Evolutionary conservation across 257 asterid species (phyloP).

Genomic region (Petrea volubilis): DNA sequence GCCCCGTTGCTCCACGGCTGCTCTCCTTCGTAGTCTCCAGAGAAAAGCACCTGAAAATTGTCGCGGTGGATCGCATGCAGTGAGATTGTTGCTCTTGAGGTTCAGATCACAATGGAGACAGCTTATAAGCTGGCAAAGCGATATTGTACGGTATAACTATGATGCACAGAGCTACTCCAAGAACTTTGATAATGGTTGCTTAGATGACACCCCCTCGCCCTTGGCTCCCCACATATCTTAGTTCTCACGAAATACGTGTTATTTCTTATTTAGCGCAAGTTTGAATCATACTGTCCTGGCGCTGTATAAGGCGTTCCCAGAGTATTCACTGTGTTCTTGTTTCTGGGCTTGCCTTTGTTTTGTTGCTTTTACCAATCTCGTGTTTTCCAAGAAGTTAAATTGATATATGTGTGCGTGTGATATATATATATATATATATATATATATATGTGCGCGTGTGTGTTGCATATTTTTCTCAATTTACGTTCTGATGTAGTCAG

Average conservation of each 20-base stretch:
- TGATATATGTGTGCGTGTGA: background rate
- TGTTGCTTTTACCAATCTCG: background rate
- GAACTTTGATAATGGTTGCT: slow-evolving; percentile 57
- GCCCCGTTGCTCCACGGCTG: slow-evolving; percentile 19
- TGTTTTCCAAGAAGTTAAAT: background rate
- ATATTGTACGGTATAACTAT: slow-evolving; percentile 37
- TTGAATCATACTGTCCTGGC: background rate
- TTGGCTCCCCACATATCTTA: slow-evolving; percentile 36
- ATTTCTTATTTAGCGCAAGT: background rate
- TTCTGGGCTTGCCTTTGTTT: background rate
- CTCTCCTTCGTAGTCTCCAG: slow-evolving; percentile 23
- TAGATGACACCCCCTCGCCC: slow-evolving; percentile 41
- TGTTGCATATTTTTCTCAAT: background rate
- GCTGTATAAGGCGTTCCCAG: background rate
- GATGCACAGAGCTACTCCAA: slow-evolving; percentile 55
- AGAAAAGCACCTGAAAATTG: slow-evolving; percentile 3
- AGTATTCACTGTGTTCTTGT: background rate
- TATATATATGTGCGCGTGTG: background rate
- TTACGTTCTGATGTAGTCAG: no score
- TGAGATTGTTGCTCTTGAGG: slow-evolving; percentile 34
- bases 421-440: no score
- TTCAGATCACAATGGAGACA: slow-evolving; percentile 39
- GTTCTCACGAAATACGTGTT: background rate
- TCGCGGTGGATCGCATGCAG: slow-evolving; percentile 26
- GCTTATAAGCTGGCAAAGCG: slow-evolving; percentile 29